These are phyloP conservation scores for Parvularia atlantis DNA, from an alignment of 78 protist genomes.

Conservation along the genomic window DNA sequence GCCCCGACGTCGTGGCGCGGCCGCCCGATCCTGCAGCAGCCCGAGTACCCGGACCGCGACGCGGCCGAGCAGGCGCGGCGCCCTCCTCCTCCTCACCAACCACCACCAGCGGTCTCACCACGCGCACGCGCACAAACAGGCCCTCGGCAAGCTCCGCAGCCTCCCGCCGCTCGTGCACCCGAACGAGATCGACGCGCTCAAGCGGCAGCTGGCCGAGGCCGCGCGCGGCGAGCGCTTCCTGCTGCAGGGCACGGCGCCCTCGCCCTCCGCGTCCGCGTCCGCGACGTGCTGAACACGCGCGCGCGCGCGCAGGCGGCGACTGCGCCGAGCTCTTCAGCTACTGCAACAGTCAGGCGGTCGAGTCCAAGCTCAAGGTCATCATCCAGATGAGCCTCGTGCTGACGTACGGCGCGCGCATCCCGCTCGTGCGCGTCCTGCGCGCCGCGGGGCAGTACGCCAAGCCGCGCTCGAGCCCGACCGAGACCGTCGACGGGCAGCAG, in stretches of 20 bases:
- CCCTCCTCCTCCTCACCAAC: no score
- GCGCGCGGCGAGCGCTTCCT: constrained; percentile 41
- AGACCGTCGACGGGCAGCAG: constrained; percentile 9
- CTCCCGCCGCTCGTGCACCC: constrained; percentile 45
- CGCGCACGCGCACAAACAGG: no score
- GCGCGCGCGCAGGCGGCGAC: constrained; percentile 58
- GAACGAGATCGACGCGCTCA: constrained; percentile 21
- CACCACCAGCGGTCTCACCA: no score
- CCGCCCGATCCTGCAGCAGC: no score
- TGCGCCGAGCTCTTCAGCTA: constrained; percentile 55
- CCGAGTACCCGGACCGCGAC: constrained; percentile 27
- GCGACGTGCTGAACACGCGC: neutral
- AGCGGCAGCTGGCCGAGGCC: constrained; percentile 9
- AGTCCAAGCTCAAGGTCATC: constrained; percentile 31
- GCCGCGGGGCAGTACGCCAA: constrained; percentile 53
- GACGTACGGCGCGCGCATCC: constrained; percentile 26
- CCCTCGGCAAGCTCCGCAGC: neutral
- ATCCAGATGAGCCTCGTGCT: constrained; percentile 45
- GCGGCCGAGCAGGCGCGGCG: neutral
- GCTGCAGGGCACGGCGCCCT: constrained; percentile 40
- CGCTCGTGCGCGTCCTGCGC: constrained; percentile 43
- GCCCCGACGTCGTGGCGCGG: constrained; percentile 23
- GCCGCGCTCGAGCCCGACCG: constrained; percentile 26
- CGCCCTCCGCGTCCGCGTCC: neutral
- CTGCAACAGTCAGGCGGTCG: constrained; percentile 19